Percentiles rank a stretch among this genome's conserved stretches.
Evolutionary conservation across 1,284 basidiomycete species (phyloP).

Genomic region (Filobasidium uniguttulatum): DNA sequence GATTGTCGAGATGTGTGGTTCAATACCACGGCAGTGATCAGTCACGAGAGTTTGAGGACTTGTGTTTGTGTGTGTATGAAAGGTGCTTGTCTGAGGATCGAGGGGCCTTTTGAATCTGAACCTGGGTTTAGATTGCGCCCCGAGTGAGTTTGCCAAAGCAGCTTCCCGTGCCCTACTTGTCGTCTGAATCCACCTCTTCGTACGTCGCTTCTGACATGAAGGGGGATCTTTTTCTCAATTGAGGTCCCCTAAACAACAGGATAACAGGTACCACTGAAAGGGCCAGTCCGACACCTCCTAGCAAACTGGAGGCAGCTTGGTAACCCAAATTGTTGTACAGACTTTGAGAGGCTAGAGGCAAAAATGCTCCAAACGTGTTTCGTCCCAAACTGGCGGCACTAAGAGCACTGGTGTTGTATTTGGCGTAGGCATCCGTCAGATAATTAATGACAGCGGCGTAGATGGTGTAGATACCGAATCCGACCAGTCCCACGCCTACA

Average conservation of each 20-base stretch:
- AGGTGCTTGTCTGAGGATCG: no score
- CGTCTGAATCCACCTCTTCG: background rate
- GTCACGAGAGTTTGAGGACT: no score
- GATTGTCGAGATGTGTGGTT: no score
- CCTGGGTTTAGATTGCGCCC: no score
- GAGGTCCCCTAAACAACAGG: slow-evolving; percentile 10
- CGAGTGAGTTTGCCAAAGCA: no score
- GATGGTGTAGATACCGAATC: slow-evolving; percentile 15
- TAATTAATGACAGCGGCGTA: slow-evolving; percentile 12
- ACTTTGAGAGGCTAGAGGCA: slow-evolving; percentile 11
- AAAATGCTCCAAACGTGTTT: slow-evolving; percentile 11
- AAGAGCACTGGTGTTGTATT: slow-evolving; percentile 34
- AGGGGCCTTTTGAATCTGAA: no score
- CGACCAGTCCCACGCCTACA: slow-evolving; percentile 11
- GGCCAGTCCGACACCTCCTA: slow-evolving; percentile 12
- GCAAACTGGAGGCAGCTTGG: slow-evolving; percentile 11
- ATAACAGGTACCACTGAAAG: slow-evolving; percentile 14
- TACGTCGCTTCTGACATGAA: background rate
- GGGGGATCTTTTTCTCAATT: background rate
- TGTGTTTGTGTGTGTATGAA: no score
- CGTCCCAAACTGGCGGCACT: slow-evolving; percentile 11
- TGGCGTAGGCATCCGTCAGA: slow-evolving; percentile 23
- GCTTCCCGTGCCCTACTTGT: background rate
- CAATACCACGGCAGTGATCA: no score
- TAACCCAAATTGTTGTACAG: slow-evolving; percentile 14